Evolutionary conservation across 768 basidiomycete species (phyloP), one percentile per base, ranked within the genome.

Genomic region (Boletus rubroflammeus): DNA sequence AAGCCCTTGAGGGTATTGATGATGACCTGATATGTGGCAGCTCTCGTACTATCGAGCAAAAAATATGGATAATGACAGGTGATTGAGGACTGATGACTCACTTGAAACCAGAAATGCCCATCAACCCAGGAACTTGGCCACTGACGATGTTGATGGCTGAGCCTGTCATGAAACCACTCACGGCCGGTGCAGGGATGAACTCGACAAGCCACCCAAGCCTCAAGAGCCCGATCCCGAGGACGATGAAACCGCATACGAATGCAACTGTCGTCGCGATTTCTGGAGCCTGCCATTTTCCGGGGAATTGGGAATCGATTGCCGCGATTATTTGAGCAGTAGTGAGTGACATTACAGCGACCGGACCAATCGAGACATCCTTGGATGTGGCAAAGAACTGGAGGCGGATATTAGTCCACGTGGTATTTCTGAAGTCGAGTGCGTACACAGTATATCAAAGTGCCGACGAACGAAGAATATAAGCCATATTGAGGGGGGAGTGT

Each of bases 321-420:
- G 78, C 74, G 66, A 98, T 90, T 59, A 98, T 84, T 67, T 91
- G 84, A 8, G 91, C 80, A 17, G 85, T 83, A 19, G 90, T 88
- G 47, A 97, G 80, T 2, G 93, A 95, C 94, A 99, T 97, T 67
- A 99, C 96, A 8, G 97, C 96, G 61, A 98, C 96, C 2, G 97
- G 97, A 47, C 97, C 97, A 61, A 99, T 98, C n/a, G 93, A 95
- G 39, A 99, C 91, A 76, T 99, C 97, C 72, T 98, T 98, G 28
- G 92, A 92, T 0, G 97, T 98, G 23, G 94, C 96, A 66, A 98
- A 98, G 74, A 97, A 82, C 88, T 92, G 59, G 38, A 35, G 41
- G 40, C 35, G 31, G 32, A n/a, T 5, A 17, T 60, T 13, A 45
- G 19, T 5, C 2, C 0, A 17, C 2, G 19, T 23, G 6, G 13